A percentile compares a stretch with the other conserved stretches of the same genome.
These are phyloP conservation scores for Mrakia hoshinonis DNA, from an alignment of 768 basidiomycete genomes.

Conservation along the genomic window DNA sequence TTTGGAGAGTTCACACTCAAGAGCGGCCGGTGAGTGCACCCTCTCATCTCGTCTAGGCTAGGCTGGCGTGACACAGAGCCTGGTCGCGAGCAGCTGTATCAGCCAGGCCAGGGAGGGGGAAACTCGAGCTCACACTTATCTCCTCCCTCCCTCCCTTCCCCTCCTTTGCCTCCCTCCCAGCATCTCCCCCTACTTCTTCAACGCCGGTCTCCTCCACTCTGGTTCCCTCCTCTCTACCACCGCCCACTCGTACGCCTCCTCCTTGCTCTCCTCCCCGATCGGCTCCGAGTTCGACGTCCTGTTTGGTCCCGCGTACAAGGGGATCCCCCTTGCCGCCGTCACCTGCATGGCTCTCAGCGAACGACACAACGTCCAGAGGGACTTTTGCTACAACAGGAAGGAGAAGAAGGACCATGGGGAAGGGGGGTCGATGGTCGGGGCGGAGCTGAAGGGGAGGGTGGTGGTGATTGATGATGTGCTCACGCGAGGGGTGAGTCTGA, in stretches of 20 bases:
- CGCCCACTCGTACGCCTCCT: conserved; percentile 71
- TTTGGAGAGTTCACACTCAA: conserved; percentile 91
- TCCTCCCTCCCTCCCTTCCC: neutral
- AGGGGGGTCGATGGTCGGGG: conserved; percentile 83
- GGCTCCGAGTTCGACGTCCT: conserved; percentile 61
- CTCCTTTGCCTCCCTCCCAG: conserved; percentile 43
- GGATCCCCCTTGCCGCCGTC: conserved; percentile 81
- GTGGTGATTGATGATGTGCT: conserved; percentile 95
- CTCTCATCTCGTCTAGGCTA: neutral
- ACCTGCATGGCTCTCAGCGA: conserved; percentile 68
- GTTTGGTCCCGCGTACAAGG: conserved; percentile 97
- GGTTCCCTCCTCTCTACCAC: conserved; percentile 70
- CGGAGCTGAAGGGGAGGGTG: conserved; percentile 64
- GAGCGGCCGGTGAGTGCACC: conserved; percentile 69
- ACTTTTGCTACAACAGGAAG: conserved; percentile 88
- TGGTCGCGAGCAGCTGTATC: no score
- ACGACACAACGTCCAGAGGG: conserved; percentile 56
- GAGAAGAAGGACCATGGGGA: conserved; percentile 95
- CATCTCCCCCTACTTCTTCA: conserved; percentile 93
- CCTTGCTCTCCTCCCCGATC: conserved; percentile 55
- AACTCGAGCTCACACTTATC: neutral
- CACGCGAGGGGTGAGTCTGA: conserved; percentile 47
- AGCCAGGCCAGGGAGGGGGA: neutral
- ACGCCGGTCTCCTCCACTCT: conserved; percentile 77
- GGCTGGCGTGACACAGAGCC: neutral